phyloP scores from a whole-genome alignment of 2,329 filamentous ascomycete species.

The Aspergillus chevalieri region DNA sequence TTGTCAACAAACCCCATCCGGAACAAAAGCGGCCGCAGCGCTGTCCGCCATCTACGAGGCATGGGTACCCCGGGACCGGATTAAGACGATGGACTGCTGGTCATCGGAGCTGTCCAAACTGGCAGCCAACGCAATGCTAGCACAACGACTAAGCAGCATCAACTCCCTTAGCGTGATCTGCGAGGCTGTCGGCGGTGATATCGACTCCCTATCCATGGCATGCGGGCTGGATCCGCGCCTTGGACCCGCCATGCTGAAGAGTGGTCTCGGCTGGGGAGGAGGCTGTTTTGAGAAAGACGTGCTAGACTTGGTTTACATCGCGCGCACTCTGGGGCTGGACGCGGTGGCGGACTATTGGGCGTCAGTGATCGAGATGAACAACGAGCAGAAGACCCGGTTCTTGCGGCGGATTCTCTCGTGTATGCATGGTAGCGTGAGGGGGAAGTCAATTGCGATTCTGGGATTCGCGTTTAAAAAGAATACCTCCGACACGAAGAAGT shows the following conservation, averaged over 20 bases:
- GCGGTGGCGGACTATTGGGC: constrained; percentile 72
- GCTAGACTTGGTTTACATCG: constrained; percentile 65
- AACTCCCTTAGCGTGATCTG: constrained; percentile 73
- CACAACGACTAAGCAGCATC: constrained; percentile 73
- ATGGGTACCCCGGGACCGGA: constrained; percentile 62
- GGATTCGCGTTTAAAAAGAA: constrained; percentile 77
- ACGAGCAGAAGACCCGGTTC: constrained; percentile 66
- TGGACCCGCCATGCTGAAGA: constrained; percentile 65
- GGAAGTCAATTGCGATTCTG: constrained; percentile 67
- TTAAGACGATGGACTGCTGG: constrained; percentile 68
- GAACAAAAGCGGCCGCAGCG: constrained; percentile 56
- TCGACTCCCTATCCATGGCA: constrained; percentile 62
- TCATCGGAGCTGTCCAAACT: constrained; percentile 74
- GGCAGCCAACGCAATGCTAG: constrained; percentile 71
- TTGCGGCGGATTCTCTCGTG: constrained; percentile 58
- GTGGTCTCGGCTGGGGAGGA: constrained; percentile 70
- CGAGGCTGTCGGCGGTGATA: constrained; percentile 66
- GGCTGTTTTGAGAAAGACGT: constrained; percentile 79
- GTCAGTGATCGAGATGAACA: constrained; percentile 68
- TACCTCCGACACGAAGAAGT: constrained; percentile 67
- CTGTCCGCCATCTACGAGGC: constrained; percentile 61
- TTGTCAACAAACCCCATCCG: constrained; percentile 54
- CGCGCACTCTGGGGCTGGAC: constrained; percentile 60
- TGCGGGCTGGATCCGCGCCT: constrained; percentile 66
- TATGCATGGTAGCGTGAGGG: constrained; percentile 61